Evolutionary conservation across 1,284 basidiomycete species (phyloP).

Genomic region (Ustilago shanxiensis): DNA sequence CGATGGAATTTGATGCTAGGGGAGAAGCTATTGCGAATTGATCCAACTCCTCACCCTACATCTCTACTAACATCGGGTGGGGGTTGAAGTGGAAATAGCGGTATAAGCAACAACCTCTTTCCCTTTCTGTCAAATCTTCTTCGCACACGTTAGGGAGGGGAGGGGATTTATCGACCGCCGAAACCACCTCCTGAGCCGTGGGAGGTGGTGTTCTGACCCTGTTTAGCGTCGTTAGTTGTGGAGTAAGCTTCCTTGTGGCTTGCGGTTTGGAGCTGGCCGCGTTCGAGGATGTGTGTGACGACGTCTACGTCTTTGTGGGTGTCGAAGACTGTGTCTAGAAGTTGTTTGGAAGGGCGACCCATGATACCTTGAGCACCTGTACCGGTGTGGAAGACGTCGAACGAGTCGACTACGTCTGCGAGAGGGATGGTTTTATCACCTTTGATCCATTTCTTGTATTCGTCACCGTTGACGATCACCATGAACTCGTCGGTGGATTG

Average conservation of each 20-base stretch:
- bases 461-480: constrained; percentile 68
- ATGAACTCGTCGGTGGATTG: constrained; percentile 70
- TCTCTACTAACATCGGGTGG: too few species aligned
- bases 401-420: constrained; percentile 70
- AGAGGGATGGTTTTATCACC: constrained; percentile 71
- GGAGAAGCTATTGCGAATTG: too few species aligned
- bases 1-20: too few species aligned
- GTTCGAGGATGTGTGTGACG: constrained; percentile 65
- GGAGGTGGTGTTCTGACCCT: constrained; percentile 41
- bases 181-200: constrained; percentile 39
- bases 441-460: constrained; percentile 69
- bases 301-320: constrained; percentile 68
- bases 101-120: too few species aligned
- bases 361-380: constrained; percentile 71
- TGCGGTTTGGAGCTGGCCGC: constrained; percentile 64
- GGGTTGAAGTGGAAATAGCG: too few species aligned
- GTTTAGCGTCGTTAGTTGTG: constrained; percentile 62
- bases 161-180: constrained; percentile 53
- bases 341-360: constrained; percentile 69
- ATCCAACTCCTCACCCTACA: too few species aligned
- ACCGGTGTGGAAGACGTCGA: constrained; percentile 71
- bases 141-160: neutral
- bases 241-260: constrained; percentile 56
- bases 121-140: too few species aligned
- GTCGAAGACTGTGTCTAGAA: constrained; percentile 69